These are phyloP conservation scores for Brassica cretica DNA, from an alignment of 345 rosid species.

Conservation along the genomic window DNA sequence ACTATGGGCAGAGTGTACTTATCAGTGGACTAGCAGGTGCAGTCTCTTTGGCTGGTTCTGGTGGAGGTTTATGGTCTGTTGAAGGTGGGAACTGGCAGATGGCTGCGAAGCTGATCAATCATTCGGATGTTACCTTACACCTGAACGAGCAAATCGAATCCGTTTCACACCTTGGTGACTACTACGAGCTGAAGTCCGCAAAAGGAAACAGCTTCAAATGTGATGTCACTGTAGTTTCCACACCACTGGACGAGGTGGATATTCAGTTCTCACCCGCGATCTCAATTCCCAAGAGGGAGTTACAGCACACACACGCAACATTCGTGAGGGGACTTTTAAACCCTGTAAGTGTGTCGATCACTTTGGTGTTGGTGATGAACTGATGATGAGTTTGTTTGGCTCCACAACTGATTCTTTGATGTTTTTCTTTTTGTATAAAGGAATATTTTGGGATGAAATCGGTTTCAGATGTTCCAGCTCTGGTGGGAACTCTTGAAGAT, in stretches of 20 bases:
- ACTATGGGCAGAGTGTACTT: slow-evolving; percentile 80
- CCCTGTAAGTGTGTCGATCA: slow-evolving; percentile 57
- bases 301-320: slow-evolving; percentile 93
- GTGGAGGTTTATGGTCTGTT: slow-evolving; percentile 81
- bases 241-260: slow-evolving; percentile 77
- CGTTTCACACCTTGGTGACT: slow-evolving; percentile 52
- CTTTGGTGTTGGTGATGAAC: neutral
- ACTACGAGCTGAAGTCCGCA: slow-evolving; percentile 82
- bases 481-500: slow-evolving; percentile 84
- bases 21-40: slow-evolving; percentile 98
- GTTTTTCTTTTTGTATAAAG: slow-evolving; percentile 42
- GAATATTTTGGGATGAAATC: slow-evolving; percentile 69
- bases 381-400: slow-evolving; percentile 5
- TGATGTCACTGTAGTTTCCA: slow-evolving; percentile 67
- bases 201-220: slow-evolving; percentile 65
- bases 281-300: slow-evolving; percentile 68
- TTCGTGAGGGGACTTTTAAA: slow-evolving; percentile 85
- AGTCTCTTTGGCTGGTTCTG: slow-evolving; percentile 95
- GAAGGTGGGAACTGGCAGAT: slow-evolving; percentile 97
- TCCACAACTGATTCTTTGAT: slow-evolving; percentile 16
- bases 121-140: slow-evolving; percentile 67
- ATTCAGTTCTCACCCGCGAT: slow-evolving; percentile 65
- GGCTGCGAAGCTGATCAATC: slow-evolving; percentile 75
- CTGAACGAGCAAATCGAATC: slow-evolving; percentile 69
- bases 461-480: slow-evolving; percentile 64